Percentiles rank a stretch among this genome's conserved stretches.
Evolutionary conservation across 2,329 filamentous ascomycete species (phyloP).

Genomic region (Aspergillus aculeatus): DNA sequence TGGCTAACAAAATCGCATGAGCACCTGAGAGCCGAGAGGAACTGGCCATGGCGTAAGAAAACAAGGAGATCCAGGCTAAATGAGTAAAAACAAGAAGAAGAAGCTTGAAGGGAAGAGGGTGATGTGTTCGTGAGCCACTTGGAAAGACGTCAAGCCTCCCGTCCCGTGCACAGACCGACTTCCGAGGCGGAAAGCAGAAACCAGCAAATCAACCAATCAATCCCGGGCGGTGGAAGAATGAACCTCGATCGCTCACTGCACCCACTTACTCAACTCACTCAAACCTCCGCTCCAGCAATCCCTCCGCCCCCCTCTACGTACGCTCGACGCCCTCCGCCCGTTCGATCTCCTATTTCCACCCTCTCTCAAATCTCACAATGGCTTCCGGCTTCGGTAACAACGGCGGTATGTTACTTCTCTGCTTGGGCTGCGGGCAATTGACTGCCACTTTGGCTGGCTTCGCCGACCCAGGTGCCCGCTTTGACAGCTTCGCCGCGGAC

Average conservation of each 20-base stretch:
- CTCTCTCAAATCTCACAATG: constrained; percentile 38
- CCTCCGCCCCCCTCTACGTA: constrained; percentile 22
- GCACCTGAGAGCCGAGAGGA: constrained; percentile 49
- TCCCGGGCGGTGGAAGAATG: constrained; percentile 27
- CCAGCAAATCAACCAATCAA: constrained; percentile 23
- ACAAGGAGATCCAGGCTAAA: background rate
- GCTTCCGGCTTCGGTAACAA: constrained; percentile 56
- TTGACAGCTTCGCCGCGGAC: constrained; percentile 19
- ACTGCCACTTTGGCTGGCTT: constrained; percentile 14
- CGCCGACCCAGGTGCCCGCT: constrained; percentile 15
- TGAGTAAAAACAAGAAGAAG: background rate
- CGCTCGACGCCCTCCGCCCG: constrained; percentile 22
- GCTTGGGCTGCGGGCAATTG: constrained; percentile 2
- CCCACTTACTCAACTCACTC: background rate
- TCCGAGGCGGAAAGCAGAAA: constrained; percentile 21
- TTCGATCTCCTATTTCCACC: constrained; percentile 17
- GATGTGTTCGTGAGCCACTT: constrained; percentile 27
- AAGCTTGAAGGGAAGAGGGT: constrained; percentile 19
- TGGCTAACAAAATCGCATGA: constrained; percentile 59
- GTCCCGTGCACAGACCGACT: constrained; percentile 20
- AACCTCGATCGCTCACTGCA: constrained; percentile 31
- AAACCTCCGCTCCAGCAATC: constrained; percentile 20
- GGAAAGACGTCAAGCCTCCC: constrained; percentile 8
- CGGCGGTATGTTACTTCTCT: constrained; percentile 44
- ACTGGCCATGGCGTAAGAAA: constrained; percentile 36